Base-by-base conservation (phyloP, 495 filamentous ascomycete species). In the Hypoxylon subgilvum region DNA sequence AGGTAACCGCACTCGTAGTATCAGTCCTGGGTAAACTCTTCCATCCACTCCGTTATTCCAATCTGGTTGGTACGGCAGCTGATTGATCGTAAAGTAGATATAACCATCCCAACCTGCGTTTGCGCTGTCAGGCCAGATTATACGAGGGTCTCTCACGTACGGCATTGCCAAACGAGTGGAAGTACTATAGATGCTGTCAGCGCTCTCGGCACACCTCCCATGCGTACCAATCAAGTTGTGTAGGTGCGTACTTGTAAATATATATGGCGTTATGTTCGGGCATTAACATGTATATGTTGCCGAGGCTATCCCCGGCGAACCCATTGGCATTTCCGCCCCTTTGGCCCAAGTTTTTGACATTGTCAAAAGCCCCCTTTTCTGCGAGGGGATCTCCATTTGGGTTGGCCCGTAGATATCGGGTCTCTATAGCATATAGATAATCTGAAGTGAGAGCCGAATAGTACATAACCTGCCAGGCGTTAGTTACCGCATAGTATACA, bases 1-100 rank as follows among this genome's bases (percentile, higher is more conserved):
- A 10, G 53, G 53, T 27, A 60, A 30, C n/a, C 23, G 55, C 13
- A 30, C 45, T 43, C 52, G 38, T 35, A 58, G 25, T 36, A 62
- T 55, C 42, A 64, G 12, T 18, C 60, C 48, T 1, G 64, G 64
- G 21, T 61, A 27, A 19, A 49, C 10, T 17, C 64, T 48, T 21
- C 50, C 41, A 44, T 64, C 64, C n/a, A 57, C 49, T 0, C 64
- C 60, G 19, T 61, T 27, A 28, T 64, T 60, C 54, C 43, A 60
- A 25, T 52, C 36, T 1, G 54, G 49, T 25, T 63, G 44, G 36
- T 57, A 49, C 0, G 44, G 53, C 17, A 78, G 53, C 52, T 78
- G 75, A 46, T 79, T 79, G 22, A 75, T 68, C 19, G 72, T 77
- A 40, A 74, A 66, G 52, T 79, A 77, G 12, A 75, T 25, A 35